A percentile compares a stretch with the other conserved stretches of the same genome.
Evolutionary conservation across 805 yeast genomes (phyloP).

Genomic region (Kodamaea kakaduensis): DNA sequence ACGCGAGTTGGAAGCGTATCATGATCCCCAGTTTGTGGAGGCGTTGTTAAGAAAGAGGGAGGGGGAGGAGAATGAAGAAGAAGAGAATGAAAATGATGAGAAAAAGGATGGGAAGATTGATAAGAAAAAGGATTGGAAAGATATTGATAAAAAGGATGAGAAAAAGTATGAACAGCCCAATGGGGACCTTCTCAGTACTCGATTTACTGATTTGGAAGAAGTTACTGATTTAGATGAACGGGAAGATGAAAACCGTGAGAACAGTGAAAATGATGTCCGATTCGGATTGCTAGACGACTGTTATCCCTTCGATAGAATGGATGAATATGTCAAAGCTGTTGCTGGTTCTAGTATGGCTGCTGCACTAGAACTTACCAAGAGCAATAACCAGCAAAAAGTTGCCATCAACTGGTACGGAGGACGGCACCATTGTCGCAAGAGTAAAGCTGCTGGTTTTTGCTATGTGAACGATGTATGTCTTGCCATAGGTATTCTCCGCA

Average conservation of each 20-base stretch:
- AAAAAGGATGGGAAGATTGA: too few relatives aligned
- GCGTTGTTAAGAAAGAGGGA: constrained; percentile 29
- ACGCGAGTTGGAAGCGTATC: constrained; percentile 46
- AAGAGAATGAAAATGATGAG: not conserved
- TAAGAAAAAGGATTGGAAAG: too few relatives aligned
- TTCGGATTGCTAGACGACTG: constrained; percentile 62
- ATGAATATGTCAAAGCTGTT: constrained; percentile 43
- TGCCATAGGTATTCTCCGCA: constrained; percentile 49
- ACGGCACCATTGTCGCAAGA: constrained; percentile 60
- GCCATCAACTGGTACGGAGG: constrained; percentile 80
- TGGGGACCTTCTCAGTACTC: too few relatives aligned
- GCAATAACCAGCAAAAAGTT: constrained; percentile 23
- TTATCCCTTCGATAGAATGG: constrained; percentile 53
- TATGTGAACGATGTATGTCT: constrained; percentile 67
- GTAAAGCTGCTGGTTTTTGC: constrained; percentile 65
- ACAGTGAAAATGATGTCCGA: constrained; percentile 15
- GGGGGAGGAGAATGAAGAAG: not conserved
- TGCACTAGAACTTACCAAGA: constrained; percentile 26
- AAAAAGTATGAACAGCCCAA: too few relatives aligned
- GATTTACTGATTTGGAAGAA: constrained; percentile 3
- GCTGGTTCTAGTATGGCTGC: constrained; percentile 59
- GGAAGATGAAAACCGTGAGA: constrained; percentile 13
- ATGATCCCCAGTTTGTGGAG: constrained; percentile 41
- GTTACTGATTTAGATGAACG: constrained; percentile 6
- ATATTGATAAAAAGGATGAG: too few relatives aligned